Percentiles rank a stretch among this genome's conserved stretches.
phyloP scores from a whole-genome alignment of 148 eudicot species.

The Rhododendron ovatum region DNA sequence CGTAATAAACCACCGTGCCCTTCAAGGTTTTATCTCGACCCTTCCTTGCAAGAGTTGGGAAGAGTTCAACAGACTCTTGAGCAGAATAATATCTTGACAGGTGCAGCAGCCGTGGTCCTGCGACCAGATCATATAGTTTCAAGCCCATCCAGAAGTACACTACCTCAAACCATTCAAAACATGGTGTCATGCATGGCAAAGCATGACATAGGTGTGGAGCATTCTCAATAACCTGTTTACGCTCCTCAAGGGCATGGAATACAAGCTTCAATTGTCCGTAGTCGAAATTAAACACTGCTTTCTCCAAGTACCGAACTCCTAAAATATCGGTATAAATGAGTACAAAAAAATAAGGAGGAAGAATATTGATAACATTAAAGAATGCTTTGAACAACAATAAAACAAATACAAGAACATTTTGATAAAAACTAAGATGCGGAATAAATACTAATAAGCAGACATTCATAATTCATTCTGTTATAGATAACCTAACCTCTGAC shows the following conservation, averaged over 20 bases:
- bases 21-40: conserved; percentile 64
- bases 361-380: neutral
- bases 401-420: neutral
- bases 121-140: conserved; percentile 89
- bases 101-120: conserved; percentile 71
- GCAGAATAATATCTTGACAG: conserved; percentile 86
- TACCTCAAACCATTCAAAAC: conserved; percentile 90
- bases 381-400: neutral
- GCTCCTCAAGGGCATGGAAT: conserved; percentile 94
- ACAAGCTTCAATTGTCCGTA: conserved; percentile 94
- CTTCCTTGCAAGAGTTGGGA: conserved; percentile 80
- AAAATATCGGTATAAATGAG: conserved; percentile 13
- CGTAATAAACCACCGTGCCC: conserved; percentile 94
- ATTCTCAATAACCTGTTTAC: conserved; percentile 88
- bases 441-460: neutral
- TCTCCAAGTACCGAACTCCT: conserved; percentile 98
- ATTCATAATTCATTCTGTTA: neutral
- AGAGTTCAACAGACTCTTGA: conserved; percentile 81
- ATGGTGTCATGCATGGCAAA: conserved; percentile 97
- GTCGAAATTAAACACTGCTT: conserved; percentile 89
- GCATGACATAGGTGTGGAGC: conserved; percentile 96
- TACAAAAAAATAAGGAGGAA: neutral
- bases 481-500: neutral
- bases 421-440: neutral
- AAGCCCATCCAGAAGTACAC: conserved; percentile 91